phyloP scores from a whole-genome alignment of 1,139 yeast species.

The Suhomyces bribrorum region DNA sequence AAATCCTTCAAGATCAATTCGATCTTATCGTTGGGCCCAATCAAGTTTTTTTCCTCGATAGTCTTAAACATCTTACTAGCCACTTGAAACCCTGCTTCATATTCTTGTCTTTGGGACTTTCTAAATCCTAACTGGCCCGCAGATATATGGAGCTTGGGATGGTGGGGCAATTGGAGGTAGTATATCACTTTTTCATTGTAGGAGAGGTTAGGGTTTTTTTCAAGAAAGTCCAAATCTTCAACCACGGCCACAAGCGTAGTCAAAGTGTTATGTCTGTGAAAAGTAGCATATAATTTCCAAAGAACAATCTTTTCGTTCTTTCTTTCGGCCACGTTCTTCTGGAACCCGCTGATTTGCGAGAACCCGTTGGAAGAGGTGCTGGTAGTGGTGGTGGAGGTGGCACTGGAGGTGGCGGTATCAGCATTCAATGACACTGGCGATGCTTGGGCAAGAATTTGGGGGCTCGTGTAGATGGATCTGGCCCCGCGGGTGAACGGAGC shows the following conservation, averaged over 20 bases:
- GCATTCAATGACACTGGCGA: constrained; percentile 12
- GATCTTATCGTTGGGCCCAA: constrained; percentile 53
- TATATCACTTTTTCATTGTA: constrained; percentile 79
- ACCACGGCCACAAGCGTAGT: constrained; percentile 72
- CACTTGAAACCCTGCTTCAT: constrained; percentile 93
- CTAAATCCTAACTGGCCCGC: constrained; percentile 78
- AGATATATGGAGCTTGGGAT: constrained; percentile 62
- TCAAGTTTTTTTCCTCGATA: constrained; percentile 60
- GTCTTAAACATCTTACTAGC: constrained; percentile 69
- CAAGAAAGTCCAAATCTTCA: constrained; percentile 61
- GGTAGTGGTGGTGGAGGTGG: constrained; percentile 4
- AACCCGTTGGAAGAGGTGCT: constrained; percentile 2
- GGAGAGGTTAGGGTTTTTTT: constrained; percentile 55
- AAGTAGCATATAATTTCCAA: constrained; percentile 74
- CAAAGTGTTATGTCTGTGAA: constrained; percentile 81
- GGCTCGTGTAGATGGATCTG: constrained; percentile 8
- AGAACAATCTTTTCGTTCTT: constrained; percentile 43
- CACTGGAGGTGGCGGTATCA: constrained; percentile 2
- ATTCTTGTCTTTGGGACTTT: constrained; percentile 82
- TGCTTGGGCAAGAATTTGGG: constrained; percentile 10
- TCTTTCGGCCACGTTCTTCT: constrained; percentile 11
- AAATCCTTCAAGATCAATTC: constrained; percentile 79
- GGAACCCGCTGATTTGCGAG: constrained; percentile 11
- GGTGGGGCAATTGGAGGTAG: constrained; percentile 78
- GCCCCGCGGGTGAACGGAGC: constrained; percentile 1